phyloP scores from a whole-genome alignment of 1,284 basidiomycete genomes.

The Paramarasmius palmivorus region DNA sequence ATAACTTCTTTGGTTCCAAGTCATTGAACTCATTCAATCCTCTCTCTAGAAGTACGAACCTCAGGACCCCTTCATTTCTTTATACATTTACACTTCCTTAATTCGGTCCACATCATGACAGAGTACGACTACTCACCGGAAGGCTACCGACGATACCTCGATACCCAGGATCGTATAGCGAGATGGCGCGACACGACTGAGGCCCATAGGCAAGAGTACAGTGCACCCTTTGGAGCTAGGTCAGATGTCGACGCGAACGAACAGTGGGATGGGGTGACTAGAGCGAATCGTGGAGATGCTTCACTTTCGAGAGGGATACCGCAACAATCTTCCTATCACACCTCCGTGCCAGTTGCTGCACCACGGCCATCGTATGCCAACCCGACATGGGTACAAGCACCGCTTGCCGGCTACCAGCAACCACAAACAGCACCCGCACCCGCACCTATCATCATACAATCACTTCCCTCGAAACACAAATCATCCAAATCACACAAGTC shows the following conservation, averaged over 20 bases:
- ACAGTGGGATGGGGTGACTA: slow-evolving; percentile 1
- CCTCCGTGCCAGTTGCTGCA: neutral
- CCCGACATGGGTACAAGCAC: neutral
- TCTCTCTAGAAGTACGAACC: too few relatives aligned
- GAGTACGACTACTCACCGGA: slow-evolving; percentile 18
- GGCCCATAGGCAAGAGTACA: slow-evolving; percentile 10
- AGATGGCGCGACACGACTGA: slow-evolving; percentile 15
- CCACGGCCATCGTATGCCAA: neutral
- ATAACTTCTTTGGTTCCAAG: neutral
- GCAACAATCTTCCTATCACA: slow-evolving; percentile 1
- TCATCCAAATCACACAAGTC: slow-evolving; percentile 6
- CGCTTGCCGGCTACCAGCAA: neutral
- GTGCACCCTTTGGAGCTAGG: slow-evolving; percentile 10
- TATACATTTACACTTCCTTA: too few relatives aligned
- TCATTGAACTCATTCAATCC: neutral
- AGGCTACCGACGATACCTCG: slow-evolving; percentile 15
- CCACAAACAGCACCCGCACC: neutral
- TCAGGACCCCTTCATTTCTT: too few relatives aligned
- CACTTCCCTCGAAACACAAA: slow-evolving; percentile 5
- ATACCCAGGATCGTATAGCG: slow-evolving; percentile 10
- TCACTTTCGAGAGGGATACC: neutral
- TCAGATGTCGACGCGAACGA: slow-evolving; percentile 13
- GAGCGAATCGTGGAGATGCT: slow-evolving; percentile 2
- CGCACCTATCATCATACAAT: slow-evolving; percentile 1
- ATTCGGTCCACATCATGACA: slow-evolving; percentile 9